Evolutionary conservation across 345 rosid genomes (phyloP).

Genomic region (Boechera retrofracta): DNA sequence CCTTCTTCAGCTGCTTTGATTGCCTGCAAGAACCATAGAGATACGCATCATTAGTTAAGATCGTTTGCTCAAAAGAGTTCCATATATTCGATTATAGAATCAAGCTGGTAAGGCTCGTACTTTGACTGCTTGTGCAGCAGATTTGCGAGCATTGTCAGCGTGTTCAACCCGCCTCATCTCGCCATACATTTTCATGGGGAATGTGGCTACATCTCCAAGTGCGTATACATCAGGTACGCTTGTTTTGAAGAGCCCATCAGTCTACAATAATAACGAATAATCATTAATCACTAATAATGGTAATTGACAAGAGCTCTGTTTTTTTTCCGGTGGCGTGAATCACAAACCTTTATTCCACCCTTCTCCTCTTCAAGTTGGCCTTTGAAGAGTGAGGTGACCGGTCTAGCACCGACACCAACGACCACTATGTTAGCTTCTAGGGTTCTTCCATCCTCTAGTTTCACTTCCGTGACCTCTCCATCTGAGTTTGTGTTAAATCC

Average conservation of each 20-base stretch:
- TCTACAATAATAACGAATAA: slow-evolving; percentile 24
- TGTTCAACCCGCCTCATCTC: slow-evolving; percentile 86
- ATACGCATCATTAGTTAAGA: slow-evolving; percentile 8
- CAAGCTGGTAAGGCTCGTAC: slow-evolving; percentile 32
- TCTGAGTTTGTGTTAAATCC: slow-evolving; percentile 53
- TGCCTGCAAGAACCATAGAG: slow-evolving; percentile 48
- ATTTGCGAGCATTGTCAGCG: slow-evolving; percentile 81
- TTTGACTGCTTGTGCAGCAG: slow-evolving; percentile 91
- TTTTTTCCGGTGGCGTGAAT: neutral
- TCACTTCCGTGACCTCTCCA: slow-evolving; percentile 71
- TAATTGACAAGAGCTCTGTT: neutral
- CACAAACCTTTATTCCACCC: slow-evolving; percentile 69
- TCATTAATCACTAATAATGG: neutral
- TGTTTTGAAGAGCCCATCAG: slow-evolving; percentile 43
- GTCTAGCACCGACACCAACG: slow-evolving; percentile 92
- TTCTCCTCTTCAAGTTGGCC: slow-evolving; percentile 79
- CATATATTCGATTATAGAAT: neutral
- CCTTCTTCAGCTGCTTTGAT: slow-evolving; percentile 70
- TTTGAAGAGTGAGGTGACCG: slow-evolving; percentile 52
- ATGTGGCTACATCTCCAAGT: slow-evolving; percentile 83
- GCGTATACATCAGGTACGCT: slow-evolving; percentile 53
- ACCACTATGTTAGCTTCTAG: slow-evolving; percentile 91
- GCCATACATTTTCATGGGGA: slow-evolving; percentile 46
- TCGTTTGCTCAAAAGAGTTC: neutral
- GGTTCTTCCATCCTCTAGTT: slow-evolving; percentile 79